Conservation (phyloP, 352 stramenopile genomes). For the Phytophthora pistaciae region DNA sequence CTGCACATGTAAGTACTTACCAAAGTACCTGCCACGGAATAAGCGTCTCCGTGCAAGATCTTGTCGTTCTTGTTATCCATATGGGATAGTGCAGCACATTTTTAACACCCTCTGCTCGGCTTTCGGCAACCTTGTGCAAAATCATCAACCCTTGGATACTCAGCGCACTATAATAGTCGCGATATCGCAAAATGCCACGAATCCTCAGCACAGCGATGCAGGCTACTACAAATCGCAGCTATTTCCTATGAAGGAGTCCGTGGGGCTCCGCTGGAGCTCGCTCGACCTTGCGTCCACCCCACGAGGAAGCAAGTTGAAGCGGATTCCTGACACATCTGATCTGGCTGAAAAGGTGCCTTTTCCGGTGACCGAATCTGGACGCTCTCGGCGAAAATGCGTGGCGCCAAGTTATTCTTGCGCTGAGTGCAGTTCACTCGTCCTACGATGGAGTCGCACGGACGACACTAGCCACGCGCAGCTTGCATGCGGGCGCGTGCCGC, state of each 20-base stretch:
- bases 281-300: neutral
- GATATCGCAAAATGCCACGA: neutral
- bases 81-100: no score
- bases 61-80: no score
- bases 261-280: neutral
- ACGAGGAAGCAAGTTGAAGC: neutral
- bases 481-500: neutral
- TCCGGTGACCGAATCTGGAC: slow-evolving; percentile 7
- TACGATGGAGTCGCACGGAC: neutral
- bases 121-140: no score
- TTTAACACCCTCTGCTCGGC: no score
- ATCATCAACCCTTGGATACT: no score
- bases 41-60: no score
- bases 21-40: no score
- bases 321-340: neutral
- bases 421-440: neutral
- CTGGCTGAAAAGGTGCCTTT: slow-evolving; percentile 8
- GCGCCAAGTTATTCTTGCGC: neutral
- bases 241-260: no score
- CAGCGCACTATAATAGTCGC: no score
- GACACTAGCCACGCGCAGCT: neutral
- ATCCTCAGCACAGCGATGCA: neutral
- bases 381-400: slow-evolving; percentile 3
- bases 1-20: no score
- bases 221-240: neutral